These are phyloP conservation scores for Mesembryanthemum crystallinum DNA, from an alignment of 148 eudicot species.

Conservation along the genomic window DNA sequence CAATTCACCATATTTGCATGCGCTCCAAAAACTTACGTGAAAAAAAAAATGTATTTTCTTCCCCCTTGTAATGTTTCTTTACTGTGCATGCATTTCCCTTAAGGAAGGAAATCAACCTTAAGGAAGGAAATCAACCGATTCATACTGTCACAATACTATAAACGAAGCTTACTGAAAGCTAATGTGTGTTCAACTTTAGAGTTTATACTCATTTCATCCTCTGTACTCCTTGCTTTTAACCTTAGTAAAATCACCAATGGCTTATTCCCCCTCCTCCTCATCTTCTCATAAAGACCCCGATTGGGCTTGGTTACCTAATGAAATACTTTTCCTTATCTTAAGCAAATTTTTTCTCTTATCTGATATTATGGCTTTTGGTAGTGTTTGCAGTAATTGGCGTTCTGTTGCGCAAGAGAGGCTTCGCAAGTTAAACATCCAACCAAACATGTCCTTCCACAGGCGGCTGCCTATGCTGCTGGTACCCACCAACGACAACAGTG, in stretches of 20 bases:
- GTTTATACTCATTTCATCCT: background rate
- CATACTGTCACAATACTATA: no score
- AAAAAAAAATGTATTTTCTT: no score
- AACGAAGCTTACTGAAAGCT: no score
- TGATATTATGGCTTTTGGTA: slow-evolving; percentile 13
- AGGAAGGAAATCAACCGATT: no score
- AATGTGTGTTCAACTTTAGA: background rate
- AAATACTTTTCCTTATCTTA: background rate
- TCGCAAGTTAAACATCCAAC: background rate
- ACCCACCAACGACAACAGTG: background rate
- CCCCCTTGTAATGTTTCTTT: no score
- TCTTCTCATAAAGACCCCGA: background rate
- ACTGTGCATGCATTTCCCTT: no score
- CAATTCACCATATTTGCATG: no score
- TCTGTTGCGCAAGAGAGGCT: slow-evolving; percentile 8
- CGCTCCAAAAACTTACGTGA: no score
- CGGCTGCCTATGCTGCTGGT: slow-evolving; percentile 19
- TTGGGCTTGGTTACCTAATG: slow-evolving; percentile 10
- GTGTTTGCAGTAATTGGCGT: slow-evolving; percentile 12
- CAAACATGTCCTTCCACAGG: background rate
- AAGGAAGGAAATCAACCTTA: no score
- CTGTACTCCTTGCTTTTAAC: background rate
- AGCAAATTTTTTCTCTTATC: slow-evolving; percentile 9
- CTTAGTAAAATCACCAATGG: background rate
- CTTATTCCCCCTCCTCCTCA: background rate